A percentile compares a stretch with the other conserved stretches of the same genome.
phyloP scores from a whole-genome alignment of 2,329 filamentous ascomycete genomes.

The Exophiala mesophila region DNA sequence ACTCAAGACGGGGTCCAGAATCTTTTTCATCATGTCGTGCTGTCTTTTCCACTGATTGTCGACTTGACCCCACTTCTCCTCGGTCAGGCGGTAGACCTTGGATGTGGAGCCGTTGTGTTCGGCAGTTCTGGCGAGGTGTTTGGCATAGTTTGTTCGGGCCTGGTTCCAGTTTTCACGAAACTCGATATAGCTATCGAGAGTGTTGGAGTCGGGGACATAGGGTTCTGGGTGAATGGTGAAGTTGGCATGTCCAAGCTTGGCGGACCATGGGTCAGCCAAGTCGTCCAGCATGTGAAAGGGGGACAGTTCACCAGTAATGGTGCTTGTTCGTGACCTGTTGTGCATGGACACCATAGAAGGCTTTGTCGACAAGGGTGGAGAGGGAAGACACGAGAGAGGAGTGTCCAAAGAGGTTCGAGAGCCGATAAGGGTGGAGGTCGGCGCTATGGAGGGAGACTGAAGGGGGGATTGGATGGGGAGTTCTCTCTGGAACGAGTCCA shows the following conservation, averaged over 20 bases:
- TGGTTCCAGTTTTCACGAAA: conserved; percentile 76
- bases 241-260: conserved; percentile 84
- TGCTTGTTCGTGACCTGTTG: conserved; percentile 41
- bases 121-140: conserved; percentile 78
- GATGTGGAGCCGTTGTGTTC: conserved; percentile 90
- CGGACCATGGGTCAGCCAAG: conserved; percentile 71
- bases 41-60: conserved; percentile 68
- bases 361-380: conserved; percentile 70
- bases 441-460: conserved; percentile 74
- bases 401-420: conserved; percentile 46
- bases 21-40: conserved; percentile 60
- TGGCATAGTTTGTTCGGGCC: conserved; percentile 80
- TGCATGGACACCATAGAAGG: conserved; percentile 73
- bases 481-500: conserved; percentile 47
- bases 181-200: conserved; percentile 56
- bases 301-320: conserved; percentile 45
- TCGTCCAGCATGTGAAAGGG: conserved; percentile 55
- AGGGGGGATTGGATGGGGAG: conserved; percentile 70
- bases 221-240: conserved; percentile 82
- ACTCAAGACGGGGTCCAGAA: conserved; percentile 39
- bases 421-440: conserved; percentile 43
- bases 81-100: conserved; percentile 78
- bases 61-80: conserved; percentile 81
- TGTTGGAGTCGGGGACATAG: conserved; percentile 62
- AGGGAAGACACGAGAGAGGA: conserved; percentile 49